Evolutionary conservation across 768 basidiomycete species (phyloP), one percentile per base, ranked within the genome.

Genomic region (Sarcomyxa edulis): DNA sequence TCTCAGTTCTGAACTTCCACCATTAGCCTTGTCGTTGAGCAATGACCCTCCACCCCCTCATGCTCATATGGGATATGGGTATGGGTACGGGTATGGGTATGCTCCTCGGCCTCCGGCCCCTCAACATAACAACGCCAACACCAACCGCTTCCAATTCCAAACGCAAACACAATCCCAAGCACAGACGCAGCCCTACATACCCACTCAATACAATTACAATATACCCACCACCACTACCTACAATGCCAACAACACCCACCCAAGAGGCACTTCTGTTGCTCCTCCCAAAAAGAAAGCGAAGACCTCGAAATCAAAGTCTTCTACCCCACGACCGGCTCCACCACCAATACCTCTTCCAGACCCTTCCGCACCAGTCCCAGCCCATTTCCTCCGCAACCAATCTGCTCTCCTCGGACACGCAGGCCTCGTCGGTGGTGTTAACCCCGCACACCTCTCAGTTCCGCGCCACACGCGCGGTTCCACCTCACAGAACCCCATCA

Each of bases 1-100:
- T 69, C 72, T 68, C 62, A 71, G 69, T 84, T 84, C 84, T 88
- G 83, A 89, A 88, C 72, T 81, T 66, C 74, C 84, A 66, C 78
- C 81, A 77, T 62, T 81, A 86, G 84, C 77, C 69, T 72, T 71
- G 66, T 71, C 73, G 60, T 65, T 69, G 64, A 70, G 61, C 51
- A 59, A 57, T 57, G 44, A 48, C 49, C 26, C 32, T 37, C 58
- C 55, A 48, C 47, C 48, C 46, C n/a, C n/a, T n/a, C n/a, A n/a
- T n/a, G n/a, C n/a, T n/a, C n/a, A n/a, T n/a, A n/a, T n/a, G n/a
- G n/a, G n/a, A n/a, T n/a, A n/a, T n/a, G n/a, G n/a, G n/a, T n/a
- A n/a, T n/a, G n/a, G n/a, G n/a, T n/a, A n/a, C n/a, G n/a, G n/a
- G n/a, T n/a, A n/a, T n/a, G n/a, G n/a, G n/a, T n/a, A n/a, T n/a